These are phyloP conservation scores for Sporobolomyces pararoseus DNA, from an alignment of 768 basidiomycete genomes.

Conservation along the genomic window DNA sequence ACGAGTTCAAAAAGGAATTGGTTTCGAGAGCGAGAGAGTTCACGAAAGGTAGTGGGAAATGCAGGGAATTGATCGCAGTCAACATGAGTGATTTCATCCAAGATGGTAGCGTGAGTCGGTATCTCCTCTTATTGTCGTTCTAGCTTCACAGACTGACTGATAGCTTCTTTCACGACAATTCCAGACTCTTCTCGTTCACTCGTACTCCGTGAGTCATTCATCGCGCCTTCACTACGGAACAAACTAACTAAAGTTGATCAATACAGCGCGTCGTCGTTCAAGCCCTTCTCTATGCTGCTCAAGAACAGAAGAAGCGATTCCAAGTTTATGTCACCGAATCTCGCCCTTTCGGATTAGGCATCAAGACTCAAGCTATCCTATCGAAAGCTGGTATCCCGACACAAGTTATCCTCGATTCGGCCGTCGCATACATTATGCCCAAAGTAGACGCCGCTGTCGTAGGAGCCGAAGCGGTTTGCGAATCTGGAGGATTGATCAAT, in stretches of 20 bases:
- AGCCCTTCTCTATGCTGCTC: constrained; percentile 75
- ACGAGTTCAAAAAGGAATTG: constrained; percentile 46
- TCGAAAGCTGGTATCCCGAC: constrained; percentile 88
- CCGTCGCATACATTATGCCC: constrained; percentile 95
- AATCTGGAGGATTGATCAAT: constrained; percentile 87
- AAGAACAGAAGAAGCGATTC: constrained; percentile 78
- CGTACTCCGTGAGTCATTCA: constrained; percentile 60
- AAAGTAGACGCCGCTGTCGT: constrained; percentile 75
- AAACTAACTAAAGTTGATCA: no score
- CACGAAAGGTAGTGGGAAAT: constrained; percentile 65
- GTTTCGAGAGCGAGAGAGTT: constrained; percentile 43
- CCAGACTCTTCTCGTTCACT: constrained; percentile 88
- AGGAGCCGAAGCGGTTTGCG: constrained; percentile 96
- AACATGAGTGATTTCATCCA: constrained; percentile 87
- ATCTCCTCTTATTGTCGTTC: no score
- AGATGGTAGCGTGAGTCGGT: constrained; percentile 67
- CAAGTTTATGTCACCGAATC: constrained; percentile 98
- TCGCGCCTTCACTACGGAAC: not conserved
- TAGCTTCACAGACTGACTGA: no score
- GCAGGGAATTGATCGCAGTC: constrained; percentile 82
- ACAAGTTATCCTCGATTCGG: constrained; percentile 90
- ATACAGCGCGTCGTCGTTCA: constrained; percentile 75
- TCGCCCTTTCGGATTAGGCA: constrained; percentile 63
- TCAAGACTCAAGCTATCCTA: constrained; percentile 84
- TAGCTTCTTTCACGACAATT: no score